These are phyloP conservation scores for Phragmites australis DNA, from an alignment of 176 grass and related monocot species.

Conservation along the genomic window DNA sequence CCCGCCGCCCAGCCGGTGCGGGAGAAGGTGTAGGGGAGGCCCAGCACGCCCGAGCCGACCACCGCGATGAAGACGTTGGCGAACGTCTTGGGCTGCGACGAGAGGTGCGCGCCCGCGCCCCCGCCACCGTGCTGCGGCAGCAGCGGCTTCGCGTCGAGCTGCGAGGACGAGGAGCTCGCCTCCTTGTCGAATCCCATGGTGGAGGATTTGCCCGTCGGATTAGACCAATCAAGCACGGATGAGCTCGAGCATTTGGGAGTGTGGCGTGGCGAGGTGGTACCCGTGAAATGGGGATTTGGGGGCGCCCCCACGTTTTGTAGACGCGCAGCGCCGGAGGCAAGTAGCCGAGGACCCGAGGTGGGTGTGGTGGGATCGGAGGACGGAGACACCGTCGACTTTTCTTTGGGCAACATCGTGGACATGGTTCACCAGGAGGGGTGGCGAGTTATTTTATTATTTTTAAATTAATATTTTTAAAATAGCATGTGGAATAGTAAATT, in stretches of 20 bases:
- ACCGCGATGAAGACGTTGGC: conserved; percentile 95
- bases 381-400: background rate
- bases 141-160: conserved; percentile 50
- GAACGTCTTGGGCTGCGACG: conserved; percentile 95
- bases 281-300: conserved; percentile 11
- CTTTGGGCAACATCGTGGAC: background rate
- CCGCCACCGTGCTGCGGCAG: conserved; percentile 49
- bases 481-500: no score
- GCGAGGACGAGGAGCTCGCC: conserved; percentile 59
- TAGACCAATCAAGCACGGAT: background rate
- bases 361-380: background rate
- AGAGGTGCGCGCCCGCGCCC: conserved; percentile 29
- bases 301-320: background rate
- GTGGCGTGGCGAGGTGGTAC: conserved; percentile 18
- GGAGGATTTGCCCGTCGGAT: background rate
- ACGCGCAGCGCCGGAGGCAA: background rate
- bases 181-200: conserved; percentile 67
- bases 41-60: conserved; percentile 87
- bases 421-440: conserved; percentile 25
- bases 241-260: background rate
- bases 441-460: no score
- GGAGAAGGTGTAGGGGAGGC: conserved; percentile 97
- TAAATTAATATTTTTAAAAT: no score
- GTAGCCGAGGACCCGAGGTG: background rate
- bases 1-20: conserved; percentile 86